Evolutionary conservation across 352 stramenopile genomes (phyloP).

Genomic region (Phytophthora vignae): DNA sequence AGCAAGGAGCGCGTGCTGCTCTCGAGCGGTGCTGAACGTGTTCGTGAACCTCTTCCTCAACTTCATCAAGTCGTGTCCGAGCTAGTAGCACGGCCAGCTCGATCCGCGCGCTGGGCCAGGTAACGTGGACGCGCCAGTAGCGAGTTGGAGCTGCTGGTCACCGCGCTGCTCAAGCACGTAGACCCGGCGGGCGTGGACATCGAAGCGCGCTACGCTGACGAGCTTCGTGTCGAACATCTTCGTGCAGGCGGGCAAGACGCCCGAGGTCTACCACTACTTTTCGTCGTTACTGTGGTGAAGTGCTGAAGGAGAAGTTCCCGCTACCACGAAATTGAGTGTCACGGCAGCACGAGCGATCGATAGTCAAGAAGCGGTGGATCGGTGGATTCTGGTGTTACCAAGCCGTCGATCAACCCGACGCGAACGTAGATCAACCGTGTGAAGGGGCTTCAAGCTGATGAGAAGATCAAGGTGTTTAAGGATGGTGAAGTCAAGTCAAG

Average conservation of each 20-base stretch:
- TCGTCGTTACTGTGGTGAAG: constrained; percentile 75
- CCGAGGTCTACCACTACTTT: constrained; percentile 77
- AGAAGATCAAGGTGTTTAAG: too few species aligned
- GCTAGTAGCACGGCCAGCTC: constrained; percentile 74
- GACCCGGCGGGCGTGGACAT: constrained; percentile 64
- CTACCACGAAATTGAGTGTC: too few species aligned
- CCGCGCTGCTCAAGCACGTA: constrained; percentile 71
- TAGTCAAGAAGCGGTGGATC: too few species aligned
- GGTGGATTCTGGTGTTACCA: too few species aligned
- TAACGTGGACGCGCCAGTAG: constrained; percentile 62
- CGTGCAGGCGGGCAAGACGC: constrained; percentile 56
- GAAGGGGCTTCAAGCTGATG: too few species aligned
- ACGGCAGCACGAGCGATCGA: too few species aligned
- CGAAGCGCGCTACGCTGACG: constrained; percentile 87
- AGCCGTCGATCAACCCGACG: too few species aligned
- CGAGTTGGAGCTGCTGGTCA: too few species aligned
- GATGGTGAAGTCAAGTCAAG: too few species aligned
- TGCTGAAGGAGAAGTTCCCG: too few species aligned
- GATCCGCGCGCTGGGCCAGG: constrained; percentile 74
- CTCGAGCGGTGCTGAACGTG: constrained; percentile 56
- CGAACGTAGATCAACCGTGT: too few species aligned
- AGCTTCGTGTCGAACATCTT: constrained; percentile 87
- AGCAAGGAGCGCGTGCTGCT: constrained; percentile 80
- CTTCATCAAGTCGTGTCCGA: constrained; percentile 80
- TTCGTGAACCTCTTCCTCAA: constrained; percentile 78